Evolutionary conservation across 306 rosid genomes (phyloP).

Genomic region (Rubus parviflorus): DNA sequence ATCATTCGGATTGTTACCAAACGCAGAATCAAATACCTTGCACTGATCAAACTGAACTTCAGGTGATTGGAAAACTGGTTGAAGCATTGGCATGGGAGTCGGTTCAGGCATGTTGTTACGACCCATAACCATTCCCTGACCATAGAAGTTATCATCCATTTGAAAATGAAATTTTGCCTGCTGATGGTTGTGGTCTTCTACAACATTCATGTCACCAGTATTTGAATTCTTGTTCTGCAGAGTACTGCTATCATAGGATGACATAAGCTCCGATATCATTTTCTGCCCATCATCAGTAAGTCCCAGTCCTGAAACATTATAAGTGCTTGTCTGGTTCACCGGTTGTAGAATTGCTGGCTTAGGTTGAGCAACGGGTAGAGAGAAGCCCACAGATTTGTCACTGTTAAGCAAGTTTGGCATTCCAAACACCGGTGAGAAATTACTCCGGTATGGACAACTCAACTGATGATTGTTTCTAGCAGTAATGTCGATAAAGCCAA

Average conservation of each 20-base stretch:
- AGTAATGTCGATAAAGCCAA: conserved; percentile 44
- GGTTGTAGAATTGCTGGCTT: conserved; percentile 30
- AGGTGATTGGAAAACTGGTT: conserved; percentile 16
- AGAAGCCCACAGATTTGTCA: conserved; percentile 26
- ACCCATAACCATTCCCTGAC: conserved; percentile 30
- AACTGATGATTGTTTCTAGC: conserved; percentile 51
- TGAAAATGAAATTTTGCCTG: conserved; percentile 23
- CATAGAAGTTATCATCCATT: conserved; percentile 26
- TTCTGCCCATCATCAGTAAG: conserved; percentile 50
- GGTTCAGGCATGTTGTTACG: conserved; percentile 23
- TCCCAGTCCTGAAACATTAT: conserved; percentile 30
- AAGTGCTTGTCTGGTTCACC: conserved; percentile 22
- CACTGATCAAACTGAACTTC: conserved; percentile 35
- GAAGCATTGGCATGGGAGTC: conserved; percentile 23
- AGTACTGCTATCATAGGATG: conserved; percentile 39
- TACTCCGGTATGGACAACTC: conserved; percentile 36
- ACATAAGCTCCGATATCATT: conserved; percentile 45
- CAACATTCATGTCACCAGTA: conserved; percentile 17
- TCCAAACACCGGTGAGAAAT: conserved; percentile 34
- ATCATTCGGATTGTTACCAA: conserved; percentile 28
- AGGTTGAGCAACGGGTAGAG: conserved; percentile 30
- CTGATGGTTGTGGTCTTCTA: conserved; percentile 30
- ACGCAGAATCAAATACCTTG: conserved; percentile 42
- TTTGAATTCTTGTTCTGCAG: conserved; percentile 30
- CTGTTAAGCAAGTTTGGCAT: conserved; percentile 24